Percentiles rank a stretch among this genome's conserved stretches.
phyloP scores from a whole-genome alignment of 2,329 filamentous ascomycete species.

The Calonectria pauciramosa region DNA sequence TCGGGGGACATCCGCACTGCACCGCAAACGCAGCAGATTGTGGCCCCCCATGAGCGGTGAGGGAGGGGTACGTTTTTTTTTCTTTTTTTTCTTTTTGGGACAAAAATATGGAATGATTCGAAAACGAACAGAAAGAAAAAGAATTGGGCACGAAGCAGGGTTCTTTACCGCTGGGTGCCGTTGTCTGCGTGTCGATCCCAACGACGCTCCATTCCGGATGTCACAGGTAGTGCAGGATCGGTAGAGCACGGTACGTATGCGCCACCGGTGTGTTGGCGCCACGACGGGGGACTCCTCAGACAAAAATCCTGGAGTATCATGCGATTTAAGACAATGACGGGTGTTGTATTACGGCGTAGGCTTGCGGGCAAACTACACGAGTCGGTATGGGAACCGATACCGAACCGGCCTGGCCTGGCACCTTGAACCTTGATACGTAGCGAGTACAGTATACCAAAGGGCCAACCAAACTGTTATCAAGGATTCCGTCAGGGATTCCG shows the following conservation, averaged over 20 bases:
- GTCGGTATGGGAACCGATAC: slow-evolving; percentile 6
- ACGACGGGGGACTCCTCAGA: slow-evolving; percentile 26
- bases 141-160: neutral
- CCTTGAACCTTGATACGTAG: slow-evolving; percentile 4
- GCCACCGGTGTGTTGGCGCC: slow-evolving; percentile 1
- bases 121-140: neutral
- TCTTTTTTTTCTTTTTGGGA: neutral
- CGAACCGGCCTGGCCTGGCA: neutral
- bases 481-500: slow-evolving; percentile 9
- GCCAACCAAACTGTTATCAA: neutral
- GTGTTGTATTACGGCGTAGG: slow-evolving; percentile 13
- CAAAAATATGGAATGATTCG: slow-evolving; percentile 9
- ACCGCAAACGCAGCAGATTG: neutral
- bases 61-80: neutral
- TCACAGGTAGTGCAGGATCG: slow-evolving; percentile 11
- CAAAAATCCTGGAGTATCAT: slow-evolving; percentile 12
- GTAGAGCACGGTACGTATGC: neutral
- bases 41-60: slow-evolving; percentile 16
- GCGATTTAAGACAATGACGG: slow-evolving; percentile 16
- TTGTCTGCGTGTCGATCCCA: slow-evolving; percentile 3
- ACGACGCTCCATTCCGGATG: neutral
- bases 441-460: slow-evolving; percentile 2
- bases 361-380: slow-evolving; percentile 11
- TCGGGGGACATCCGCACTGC: slow-evolving; percentile 18
- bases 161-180: neutral